Evolutionary conservation across 176 grass and related monocot genomes (phyloP), one percentile per base, ranked within the genome.

Genomic region (Carex cristatella): DNA sequence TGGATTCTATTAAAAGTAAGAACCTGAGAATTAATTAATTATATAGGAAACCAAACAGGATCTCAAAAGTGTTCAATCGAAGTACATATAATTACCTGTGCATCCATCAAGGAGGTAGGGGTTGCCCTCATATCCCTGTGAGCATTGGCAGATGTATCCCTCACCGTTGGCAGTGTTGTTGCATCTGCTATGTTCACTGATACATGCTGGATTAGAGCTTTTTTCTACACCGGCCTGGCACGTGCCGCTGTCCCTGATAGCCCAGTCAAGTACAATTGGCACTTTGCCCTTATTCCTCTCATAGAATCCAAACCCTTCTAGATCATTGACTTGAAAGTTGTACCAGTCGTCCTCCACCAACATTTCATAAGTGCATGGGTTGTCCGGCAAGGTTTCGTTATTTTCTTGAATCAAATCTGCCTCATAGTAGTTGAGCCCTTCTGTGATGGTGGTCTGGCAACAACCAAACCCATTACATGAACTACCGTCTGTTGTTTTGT

Each of bases 201-300:
- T 31, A n/a, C 78, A 81, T 15, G 78, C 53, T 1, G 56, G 48
- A 14, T 7, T 16, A 40, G 32, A 0, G 15, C 30, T 79, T 3
- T 10, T 60, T 7, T 81, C 58, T 14, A 10, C 78, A 58, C 28
- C 10, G 3, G 2, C 5, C 2, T 1, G 9, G 68, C 88, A 90
- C 1, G 46, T 28, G 0, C 54, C 71, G 0, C 72, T 3, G 0
- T 15, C 18, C 10, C 5, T 87, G 16, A 90, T 80, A 11, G 80
- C 80, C 88, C 88, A 90, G 7, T 90, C 61, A n/a, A 90, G 80
- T 23, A 87, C 88, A 15, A 79, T 0, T 0, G 85, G 85, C 5
- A 87, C 16, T 0, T 0, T 58, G 5, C 38, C 49, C 1, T 48
- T n/a, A 9, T 15, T 40, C 2, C 3, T n/a, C 5, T 0, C 1